Conservation (phyloP, 106 monocot genomes). For the Posidonia australis region DNA sequence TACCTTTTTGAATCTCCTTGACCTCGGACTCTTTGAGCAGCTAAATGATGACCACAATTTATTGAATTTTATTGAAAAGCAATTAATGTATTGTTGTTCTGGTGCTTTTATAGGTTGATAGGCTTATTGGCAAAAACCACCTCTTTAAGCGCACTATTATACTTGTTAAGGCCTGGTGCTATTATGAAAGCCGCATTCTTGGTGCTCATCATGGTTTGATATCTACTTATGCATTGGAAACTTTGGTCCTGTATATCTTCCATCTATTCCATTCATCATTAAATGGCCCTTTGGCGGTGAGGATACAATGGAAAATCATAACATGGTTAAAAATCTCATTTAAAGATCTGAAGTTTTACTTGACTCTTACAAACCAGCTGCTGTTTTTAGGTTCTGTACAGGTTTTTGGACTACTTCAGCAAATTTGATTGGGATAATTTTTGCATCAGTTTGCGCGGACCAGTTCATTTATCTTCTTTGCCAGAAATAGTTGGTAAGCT, state of each 20-base stretch:
- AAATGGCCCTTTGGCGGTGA: constrained; percentile 69
- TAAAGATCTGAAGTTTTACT: neutral
- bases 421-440: constrained; percentile 82
- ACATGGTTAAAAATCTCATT: neutral
- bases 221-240: constrained; percentile 95
- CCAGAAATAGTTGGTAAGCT: constrained; percentile 48
- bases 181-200: constrained; percentile 95
- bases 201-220: constrained; percentile 91
- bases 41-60: no score
- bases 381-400: constrained; percentile 62
- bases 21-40: no score
- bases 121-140: constrained; percentile 60
- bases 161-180: constrained; percentile 96
- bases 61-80: neutral
- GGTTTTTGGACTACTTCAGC: constrained; percentile 79
- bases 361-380: neutral
- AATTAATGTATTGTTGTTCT: neutral
- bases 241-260: constrained; percentile 78
- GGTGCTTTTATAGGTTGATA: constrained; percentile 46
- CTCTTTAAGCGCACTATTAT: constrained; percentile 87
- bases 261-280: constrained; percentile 69
- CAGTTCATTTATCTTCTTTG: constrained; percentile 47
- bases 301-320: constrained; percentile 1
- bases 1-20: no score
- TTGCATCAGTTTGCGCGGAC: constrained; percentile 68